A percentile compares a stretch with the other conserved stretches of the same genome.
Conservation (phyloP, 2,329 filamentous ascomycete genomes). For the Iodosphaeria phyllophila region DNA sequence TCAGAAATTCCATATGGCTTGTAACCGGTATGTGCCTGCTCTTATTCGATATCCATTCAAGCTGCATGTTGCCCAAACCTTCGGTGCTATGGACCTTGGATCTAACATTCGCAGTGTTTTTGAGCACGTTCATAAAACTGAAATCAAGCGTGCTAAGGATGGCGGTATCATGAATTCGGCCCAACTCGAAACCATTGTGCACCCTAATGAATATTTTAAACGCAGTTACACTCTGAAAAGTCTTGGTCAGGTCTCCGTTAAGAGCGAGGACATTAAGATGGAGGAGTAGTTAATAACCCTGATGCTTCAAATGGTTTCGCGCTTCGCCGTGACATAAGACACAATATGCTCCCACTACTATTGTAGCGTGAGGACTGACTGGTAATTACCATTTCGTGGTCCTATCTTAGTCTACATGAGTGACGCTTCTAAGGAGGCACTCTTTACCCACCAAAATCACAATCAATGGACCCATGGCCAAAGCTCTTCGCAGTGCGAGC, state of each 20-base stretch:
- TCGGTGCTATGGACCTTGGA: not conserved
- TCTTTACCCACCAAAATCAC: too few relatives aligned
- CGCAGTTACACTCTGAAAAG: slow-evolving; percentile 80
- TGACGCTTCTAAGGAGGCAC: too few relatives aligned
- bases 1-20: slow-evolving; percentile 84
- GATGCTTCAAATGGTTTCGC: too few relatives aligned
- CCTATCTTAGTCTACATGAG: too few relatives aligned
- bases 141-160: slow-evolving; percentile 61
- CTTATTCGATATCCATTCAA: too few relatives aligned
- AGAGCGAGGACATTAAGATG: slow-evolving; percentile 36
- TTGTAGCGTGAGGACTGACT: too few relatives aligned
- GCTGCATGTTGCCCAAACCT: slow-evolving; percentile 1
- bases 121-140: slow-evolving; percentile 63
- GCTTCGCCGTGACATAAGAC: too few relatives aligned
- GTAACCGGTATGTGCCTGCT: slow-evolving; percentile 54
- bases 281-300: too few relatives aligned
- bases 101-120: slow-evolving; percentile 43
- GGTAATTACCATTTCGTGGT: too few relatives aligned
- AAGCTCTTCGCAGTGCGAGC: too few relatives aligned
- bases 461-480: too few relatives aligned
- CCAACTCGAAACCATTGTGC: slow-evolving; percentile 85
- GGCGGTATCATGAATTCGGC: slow-evolving; percentile 51
- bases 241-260: slow-evolving; percentile 28
- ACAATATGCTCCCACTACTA: too few relatives aligned
- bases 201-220: slow-evolving; percentile 98